Evolutionary conservation across 176 grass and related monocot species (phyloP).

Genomic region (Carex littledalei): DNA sequence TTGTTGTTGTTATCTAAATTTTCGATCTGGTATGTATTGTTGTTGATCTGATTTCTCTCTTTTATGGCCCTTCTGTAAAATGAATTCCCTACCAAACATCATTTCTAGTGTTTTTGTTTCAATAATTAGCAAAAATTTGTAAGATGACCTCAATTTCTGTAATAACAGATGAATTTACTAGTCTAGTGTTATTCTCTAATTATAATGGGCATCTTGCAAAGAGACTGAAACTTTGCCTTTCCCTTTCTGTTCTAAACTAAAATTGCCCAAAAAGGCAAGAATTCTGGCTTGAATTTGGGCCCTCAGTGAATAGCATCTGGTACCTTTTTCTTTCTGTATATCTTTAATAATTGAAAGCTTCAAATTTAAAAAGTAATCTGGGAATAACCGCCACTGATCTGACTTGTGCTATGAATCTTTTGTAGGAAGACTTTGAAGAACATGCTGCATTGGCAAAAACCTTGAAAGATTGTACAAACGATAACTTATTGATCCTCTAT

Average conservation of each 20-base stretch:
- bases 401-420: neutral
- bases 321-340: neutral
- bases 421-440: constrained; percentile 71
- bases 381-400: neutral
- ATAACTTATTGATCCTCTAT: constrained; percentile 61
- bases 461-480: constrained; percentile 39
- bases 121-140: neutral
- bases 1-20: neutral
- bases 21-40: neutral
- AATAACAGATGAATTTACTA: neutral
- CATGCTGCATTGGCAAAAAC: constrained; percentile 65
- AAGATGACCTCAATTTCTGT: neutral
- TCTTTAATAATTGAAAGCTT: neutral
- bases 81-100: neutral
- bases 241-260: neutral
- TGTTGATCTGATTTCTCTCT: neutral
- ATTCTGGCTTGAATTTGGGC: neutral
- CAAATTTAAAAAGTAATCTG: neutral
- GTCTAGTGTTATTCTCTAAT: neutral
- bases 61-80: neutral
- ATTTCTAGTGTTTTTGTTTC: neutral
- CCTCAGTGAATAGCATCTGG: neutral
- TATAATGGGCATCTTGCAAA: neutral
- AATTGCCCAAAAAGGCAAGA: too few species aligned
- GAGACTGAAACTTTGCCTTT: neutral